Percentiles rank a stretch among this genome's conserved stretches.
These are phyloP conservation scores for Carex myosuroides DNA, from an alignment of 176 grass and related monocot species.

Conservation along the genomic window DNA sequence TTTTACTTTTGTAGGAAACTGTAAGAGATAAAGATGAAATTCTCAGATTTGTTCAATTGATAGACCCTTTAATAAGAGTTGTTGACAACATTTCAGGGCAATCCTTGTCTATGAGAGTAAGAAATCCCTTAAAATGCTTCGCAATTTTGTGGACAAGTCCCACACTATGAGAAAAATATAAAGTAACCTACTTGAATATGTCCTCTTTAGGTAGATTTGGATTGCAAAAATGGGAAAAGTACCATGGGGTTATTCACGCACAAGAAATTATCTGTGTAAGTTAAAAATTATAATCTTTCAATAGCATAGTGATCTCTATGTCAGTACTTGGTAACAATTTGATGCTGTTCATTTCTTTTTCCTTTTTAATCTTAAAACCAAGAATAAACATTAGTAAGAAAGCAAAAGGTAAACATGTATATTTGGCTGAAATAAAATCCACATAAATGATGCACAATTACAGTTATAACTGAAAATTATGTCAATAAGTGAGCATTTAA, in stretches of 20 bases:
- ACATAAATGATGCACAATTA: neutral
- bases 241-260: constrained; percentile 52
- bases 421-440: neutral
- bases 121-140: neutral
- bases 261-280: constrained; percentile 53
- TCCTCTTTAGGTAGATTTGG: constrained; percentile 51
- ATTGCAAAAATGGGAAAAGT: constrained; percentile 47
- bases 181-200: neutral
- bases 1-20: constrained; percentile 36
- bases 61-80: constrained; percentile 58
- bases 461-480: neutral
- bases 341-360: neutral
- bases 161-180: neutral
- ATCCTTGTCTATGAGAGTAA: constrained; percentile 72
- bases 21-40: constrained; percentile 68
- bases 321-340: neutral
- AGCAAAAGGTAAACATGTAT: neutral
- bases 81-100: constrained; percentile 72
- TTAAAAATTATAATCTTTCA: neutral
- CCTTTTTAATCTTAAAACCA: neutral
- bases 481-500: neutral
- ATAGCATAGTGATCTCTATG: neutral
- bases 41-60: constrained; percentile 35
- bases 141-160: neutral
- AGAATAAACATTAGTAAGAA: neutral